phyloP scores from a whole-genome alignment of 2,329 filamentous ascomycete genomes.

The Claviceps sp. region DNA sequence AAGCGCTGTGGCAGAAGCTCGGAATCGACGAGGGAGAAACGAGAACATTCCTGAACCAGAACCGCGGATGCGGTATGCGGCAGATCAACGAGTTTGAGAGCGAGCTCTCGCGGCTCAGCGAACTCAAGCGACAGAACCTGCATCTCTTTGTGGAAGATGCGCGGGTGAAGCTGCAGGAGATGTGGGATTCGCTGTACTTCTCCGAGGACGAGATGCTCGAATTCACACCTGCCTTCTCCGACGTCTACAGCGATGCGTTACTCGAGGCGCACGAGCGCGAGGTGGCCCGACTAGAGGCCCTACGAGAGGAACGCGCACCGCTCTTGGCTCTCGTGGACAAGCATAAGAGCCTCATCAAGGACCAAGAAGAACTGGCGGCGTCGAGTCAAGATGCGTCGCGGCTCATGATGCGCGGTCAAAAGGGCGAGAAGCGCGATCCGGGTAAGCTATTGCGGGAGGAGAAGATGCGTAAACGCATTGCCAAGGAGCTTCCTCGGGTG shows the following conservation, averaged over 20 bases:
- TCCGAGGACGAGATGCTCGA: slow-evolving; percentile 98
- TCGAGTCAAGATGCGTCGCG: slow-evolving; percentile 93
- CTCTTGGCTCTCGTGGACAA: slow-evolving; percentile 71
- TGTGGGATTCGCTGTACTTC: slow-evolving; percentile 90
- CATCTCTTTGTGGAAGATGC: slow-evolving; percentile 95
- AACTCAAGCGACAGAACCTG: slow-evolving; percentile 88
- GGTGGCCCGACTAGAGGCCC: slow-evolving; percentile 63
- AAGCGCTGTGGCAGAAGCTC: slow-evolving; percentile 77
- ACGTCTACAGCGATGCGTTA: slow-evolving; percentile 91
- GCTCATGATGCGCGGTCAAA: slow-evolving; percentile 79
- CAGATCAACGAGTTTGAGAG: slow-evolving; percentile 95
- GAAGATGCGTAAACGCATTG: slow-evolving; percentile 95
- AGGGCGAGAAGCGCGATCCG: slow-evolving; percentile 88
- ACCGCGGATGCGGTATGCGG: slow-evolving; percentile 80
- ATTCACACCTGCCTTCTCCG: slow-evolving; percentile 91
- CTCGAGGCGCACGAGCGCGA: slow-evolving; percentile 91
- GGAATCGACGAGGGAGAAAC: slow-evolving; percentile 71
- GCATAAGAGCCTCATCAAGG: slow-evolving; percentile 68
- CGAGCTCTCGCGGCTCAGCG: slow-evolving; percentile 72
- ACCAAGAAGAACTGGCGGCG: slow-evolving; percentile 74
- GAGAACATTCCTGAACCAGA: slow-evolving; percentile 72
- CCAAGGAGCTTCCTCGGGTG: slow-evolving; percentile 90
- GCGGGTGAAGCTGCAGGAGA: slow-evolving; percentile 75
- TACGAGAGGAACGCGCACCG: slow-evolving; percentile 79
- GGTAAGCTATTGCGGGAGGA: slow-evolving; percentile 89